phyloP scores from a whole-genome alignment of 2,329 filamentous ascomycete genomes.

The Colletotrichum costaricense region DNA sequence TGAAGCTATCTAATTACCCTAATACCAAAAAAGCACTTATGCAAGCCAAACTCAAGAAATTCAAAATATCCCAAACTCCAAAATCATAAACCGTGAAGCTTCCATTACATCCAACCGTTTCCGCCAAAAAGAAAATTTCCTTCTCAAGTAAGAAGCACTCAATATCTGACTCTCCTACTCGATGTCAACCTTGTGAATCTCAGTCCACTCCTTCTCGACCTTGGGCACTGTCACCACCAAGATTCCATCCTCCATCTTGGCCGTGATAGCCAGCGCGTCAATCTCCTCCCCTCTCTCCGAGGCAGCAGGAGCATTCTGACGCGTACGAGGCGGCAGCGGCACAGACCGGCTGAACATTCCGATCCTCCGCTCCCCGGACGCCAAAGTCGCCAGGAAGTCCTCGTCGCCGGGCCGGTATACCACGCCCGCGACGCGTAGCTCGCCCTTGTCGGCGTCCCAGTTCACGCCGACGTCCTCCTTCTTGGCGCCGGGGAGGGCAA shows the following conservation, averaged over 20 bases:
- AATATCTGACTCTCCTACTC: slow-evolving; percentile 47
- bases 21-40: neutral
- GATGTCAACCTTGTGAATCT: slow-evolving; percentile 70
- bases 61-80: neutral
- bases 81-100: neutral
- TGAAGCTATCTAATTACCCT: neutral
- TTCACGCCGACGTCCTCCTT: slow-evolving; percentile 83
- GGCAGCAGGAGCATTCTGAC: neutral
- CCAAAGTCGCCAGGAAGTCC: slow-evolving; percentile 71
- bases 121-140: neutral
- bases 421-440: slow-evolving; percentile 77
- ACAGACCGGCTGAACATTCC: slow-evolving; percentile 81
- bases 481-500: slow-evolving; percentile 81
- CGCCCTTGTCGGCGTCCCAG: slow-evolving; percentile 77
- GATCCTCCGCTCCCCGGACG: slow-evolving; percentile 74
- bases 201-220: slow-evolving; percentile 73
- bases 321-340: slow-evolving; percentile 62
- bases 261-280: slow-evolving; percentile 75
- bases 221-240: slow-evolving; percentile 83
- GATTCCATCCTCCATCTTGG: slow-evolving; percentile 83
- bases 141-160: neutral
- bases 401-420: slow-evolving; percentile 80
- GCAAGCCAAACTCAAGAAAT: neutral
- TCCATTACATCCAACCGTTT: neutral
- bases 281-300: slow-evolving; percentile 61